A percentile compares a stretch with the other conserved stretches of the same genome.
phyloP scores from a whole-genome alignment of 2,329 filamentous ascomycete species.

The Rhinocladiella mackenziei region DNA sequence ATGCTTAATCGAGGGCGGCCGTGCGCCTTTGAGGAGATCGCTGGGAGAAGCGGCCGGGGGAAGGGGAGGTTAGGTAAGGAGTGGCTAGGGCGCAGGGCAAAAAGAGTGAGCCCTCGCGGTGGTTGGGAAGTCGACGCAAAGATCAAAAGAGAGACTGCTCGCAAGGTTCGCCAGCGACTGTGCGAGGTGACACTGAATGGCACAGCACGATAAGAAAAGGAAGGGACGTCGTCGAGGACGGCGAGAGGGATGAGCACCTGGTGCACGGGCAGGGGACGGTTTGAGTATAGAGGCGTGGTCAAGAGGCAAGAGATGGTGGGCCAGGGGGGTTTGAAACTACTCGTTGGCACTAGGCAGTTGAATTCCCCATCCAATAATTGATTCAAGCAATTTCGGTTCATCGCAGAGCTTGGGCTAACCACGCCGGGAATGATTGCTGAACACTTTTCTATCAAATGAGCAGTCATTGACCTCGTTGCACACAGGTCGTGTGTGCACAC shows the following conservation, averaged over 20 bases:
- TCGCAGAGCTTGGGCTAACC: slow-evolving; percentile 1
- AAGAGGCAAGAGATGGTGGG: slow-evolving; percentile 12
- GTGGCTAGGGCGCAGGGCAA: slow-evolving; percentile 11
- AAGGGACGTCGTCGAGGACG: slow-evolving; percentile 19
- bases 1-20: not conserved
- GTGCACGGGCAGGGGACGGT: slow-evolving; percentile 2
- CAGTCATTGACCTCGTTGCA: no score
- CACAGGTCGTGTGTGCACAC: not conserved
- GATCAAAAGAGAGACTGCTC: slow-evolving; percentile 26
- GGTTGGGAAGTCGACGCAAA: slow-evolving; percentile 11
- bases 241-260: slow-evolving; percentile 7
- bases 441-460: no score
- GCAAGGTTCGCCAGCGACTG: slow-evolving; percentile 29
- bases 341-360: slow-evolving; percentile 15
- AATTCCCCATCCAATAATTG: slow-evolving; percentile 15
- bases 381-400: slow-evolving; percentile 21
- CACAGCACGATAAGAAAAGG: slow-evolving; percentile 8
- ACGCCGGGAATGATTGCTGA: not conserved
- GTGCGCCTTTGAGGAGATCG: not conserved
- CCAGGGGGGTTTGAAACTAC: slow-evolving; percentile 22
- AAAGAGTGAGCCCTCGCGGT: slow-evolving; percentile 26
- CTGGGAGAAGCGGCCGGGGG: slow-evolving; percentile 6
- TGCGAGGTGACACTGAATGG: slow-evolving; percentile 34
- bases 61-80: slow-evolving; percentile 1
- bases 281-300: slow-evolving; percentile 7